These are phyloP conservation scores for Pisolithus sp. DNA, from an alignment of 768 basidiomycete genomes.

Conservation along the genomic window DNA sequence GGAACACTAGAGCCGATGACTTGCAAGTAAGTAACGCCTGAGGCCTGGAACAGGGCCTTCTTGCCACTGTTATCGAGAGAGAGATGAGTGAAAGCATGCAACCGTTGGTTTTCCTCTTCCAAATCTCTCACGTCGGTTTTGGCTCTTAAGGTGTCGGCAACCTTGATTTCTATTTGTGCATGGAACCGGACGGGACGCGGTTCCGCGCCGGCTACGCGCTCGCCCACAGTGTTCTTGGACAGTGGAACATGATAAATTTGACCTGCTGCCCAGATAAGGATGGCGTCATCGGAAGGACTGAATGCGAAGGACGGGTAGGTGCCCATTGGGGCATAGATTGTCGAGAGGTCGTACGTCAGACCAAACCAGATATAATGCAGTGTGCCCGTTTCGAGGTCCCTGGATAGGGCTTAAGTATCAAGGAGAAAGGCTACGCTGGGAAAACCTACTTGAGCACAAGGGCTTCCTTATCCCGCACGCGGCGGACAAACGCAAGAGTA, in stretches of 20 bases:
- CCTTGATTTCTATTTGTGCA: slow-evolving; percentile 55
- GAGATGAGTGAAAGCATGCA: slow-evolving; percentile 58
- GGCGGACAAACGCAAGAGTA: slow-evolving; percentile 69
- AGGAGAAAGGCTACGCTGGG: not conserved
- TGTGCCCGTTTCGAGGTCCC: slow-evolving; percentile 63
- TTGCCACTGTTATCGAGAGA: slow-evolving; percentile 48
- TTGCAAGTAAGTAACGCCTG: slow-evolving; percentile 36
- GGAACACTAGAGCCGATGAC: slow-evolving; percentile 18
- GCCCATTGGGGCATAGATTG: slow-evolving; percentile 68
- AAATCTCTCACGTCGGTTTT: slow-evolving; percentile 45
- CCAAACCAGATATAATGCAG: slow-evolving; percentile 62
- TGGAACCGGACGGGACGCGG: slow-evolving; percentile 51
- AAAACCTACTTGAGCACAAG: slow-evolving; percentile 59
- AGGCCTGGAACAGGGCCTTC: slow-evolving; percentile 60
- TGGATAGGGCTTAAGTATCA: slow-evolving; percentile 19
- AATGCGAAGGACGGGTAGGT: slow-evolving; percentile 76
- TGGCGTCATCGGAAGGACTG: slow-evolving; percentile 47
- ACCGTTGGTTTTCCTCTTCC: slow-evolving; percentile 51
- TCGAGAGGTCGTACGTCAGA: slow-evolving; percentile 58
- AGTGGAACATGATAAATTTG: slow-evolving; percentile 56
- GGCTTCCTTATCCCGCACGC: slow-evolving; percentile 66
- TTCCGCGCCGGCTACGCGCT: slow-evolving; percentile 35
- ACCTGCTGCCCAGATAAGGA: slow-evolving; percentile 66
- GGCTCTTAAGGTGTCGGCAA: slow-evolving; percentile 53
- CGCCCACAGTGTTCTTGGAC: slow-evolving; percentile 43